phyloP scores from a whole-genome alignment of 78 protist species.

The slime mould (Dictyostelium discoideum) region DNA sequence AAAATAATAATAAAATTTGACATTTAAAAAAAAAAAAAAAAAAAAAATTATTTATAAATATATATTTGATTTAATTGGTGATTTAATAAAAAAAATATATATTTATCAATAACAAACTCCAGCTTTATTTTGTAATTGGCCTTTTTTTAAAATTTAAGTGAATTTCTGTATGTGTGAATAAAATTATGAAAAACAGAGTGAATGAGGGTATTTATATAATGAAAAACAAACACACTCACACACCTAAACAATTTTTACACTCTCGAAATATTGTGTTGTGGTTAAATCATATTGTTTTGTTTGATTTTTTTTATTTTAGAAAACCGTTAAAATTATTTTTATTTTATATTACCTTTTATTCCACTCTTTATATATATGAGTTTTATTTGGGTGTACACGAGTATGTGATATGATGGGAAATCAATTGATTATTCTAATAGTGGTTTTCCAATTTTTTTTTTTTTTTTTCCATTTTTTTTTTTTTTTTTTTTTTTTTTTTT shows the following conservation, averaged over 20 bases:
- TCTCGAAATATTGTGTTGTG: background rate
- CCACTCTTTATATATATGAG: background rate
- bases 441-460: too few relatives aligned
- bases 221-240: background rate
- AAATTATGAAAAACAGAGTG: background rate
- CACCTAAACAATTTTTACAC: background rate
- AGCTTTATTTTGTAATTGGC: background rate
- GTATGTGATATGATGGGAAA: too few relatives aligned
- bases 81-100: too few relatives aligned
- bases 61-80: too few relatives aligned
- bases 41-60: too few relatives aligned
- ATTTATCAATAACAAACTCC: background rate
- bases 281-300: background rate
- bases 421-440: too few relatives aligned
- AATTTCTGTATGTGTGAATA: background rate
- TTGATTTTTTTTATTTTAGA: background rate
- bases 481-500: too few relatives aligned
- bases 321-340: background rate
- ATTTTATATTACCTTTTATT: too few relatives aligned
- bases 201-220: background rate
- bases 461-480: too few relatives aligned
- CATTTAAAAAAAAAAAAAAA: background rate
- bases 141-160: background rate
- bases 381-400: background rate
- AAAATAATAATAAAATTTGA: background rate